Conservation (phyloP, 2,329 filamentous ascomycete species). For the Aspergillus terreus region DNA sequence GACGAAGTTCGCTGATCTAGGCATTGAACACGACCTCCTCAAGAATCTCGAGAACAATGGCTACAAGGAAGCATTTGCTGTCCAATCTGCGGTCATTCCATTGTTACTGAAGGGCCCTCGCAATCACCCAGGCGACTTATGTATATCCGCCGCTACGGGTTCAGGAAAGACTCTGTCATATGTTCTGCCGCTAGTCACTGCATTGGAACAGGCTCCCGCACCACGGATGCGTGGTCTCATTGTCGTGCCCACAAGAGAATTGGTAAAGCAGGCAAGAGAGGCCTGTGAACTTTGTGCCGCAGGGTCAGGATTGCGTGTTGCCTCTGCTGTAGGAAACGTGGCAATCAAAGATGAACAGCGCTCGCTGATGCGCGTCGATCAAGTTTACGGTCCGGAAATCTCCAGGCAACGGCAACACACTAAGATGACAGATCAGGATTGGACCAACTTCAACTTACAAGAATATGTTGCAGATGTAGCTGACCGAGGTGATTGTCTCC, state of each 20-base stretch:
- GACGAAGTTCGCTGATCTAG: slow-evolving; percentile 61
- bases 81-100: slow-evolving; percentile 77
- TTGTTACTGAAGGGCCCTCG: slow-evolving; percentile 66
- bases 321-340: slow-evolving; percentile 77
- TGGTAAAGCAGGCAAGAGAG: slow-evolving; percentile 81
- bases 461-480: slow-evolving; percentile 43
- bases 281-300: slow-evolving; percentile 70
- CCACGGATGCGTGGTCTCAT: slow-evolving; percentile 74
- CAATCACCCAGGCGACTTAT: slow-evolving; percentile 68
- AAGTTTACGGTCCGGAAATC: slow-evolving; percentile 63
- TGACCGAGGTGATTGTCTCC: slow-evolving; percentile 42
- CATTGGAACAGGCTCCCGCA: slow-evolving; percentile 61
- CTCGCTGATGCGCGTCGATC: slow-evolving; percentile 60
- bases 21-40: slow-evolving; percentile 58
- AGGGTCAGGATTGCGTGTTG: slow-evolving; percentile 71
- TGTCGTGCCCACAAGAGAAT: slow-evolving; percentile 84
- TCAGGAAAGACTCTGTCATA: slow-evolving; percentile 96
- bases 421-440: slow-evolving; percentile 41
- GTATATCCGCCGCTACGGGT: slow-evolving; percentile 88
- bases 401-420: slow-evolving; percentile 49
- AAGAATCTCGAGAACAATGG: slow-evolving; percentile 64
- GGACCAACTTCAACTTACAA: slow-evolving; percentile 46
- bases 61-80: slow-evolving; percentile 69
- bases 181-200: slow-evolving; percentile 76
- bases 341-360: slow-evolving; percentile 65